Base-by-base conservation (phyloP, 2,329 filamentous ascomycete genomes). In the Didymella glomerata region DNA sequence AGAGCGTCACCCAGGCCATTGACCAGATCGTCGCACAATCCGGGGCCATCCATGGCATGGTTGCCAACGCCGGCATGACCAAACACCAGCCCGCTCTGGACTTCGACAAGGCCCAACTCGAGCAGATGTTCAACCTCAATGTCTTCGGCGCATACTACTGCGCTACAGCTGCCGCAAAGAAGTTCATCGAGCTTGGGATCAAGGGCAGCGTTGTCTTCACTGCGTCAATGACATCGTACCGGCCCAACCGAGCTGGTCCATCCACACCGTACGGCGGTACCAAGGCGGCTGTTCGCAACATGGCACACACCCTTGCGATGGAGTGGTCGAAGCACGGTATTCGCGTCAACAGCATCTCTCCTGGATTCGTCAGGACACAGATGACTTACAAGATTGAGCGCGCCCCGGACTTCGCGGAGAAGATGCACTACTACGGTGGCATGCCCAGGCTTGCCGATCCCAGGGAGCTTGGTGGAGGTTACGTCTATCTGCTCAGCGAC, bases 291-390 rank as follows among this genome's bases (percentile, higher is more conserved):
- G 76, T 80, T 11, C 69, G 77, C 44, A 79, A 80, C 54, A 80
- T 80, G 77, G 66, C 78, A 68, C 70, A 80, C 72, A 67, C 90
- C 3, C 86, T 95, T 24, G 91, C 90, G 42, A 90, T 90, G 54
- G 91, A 95, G 80, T 94, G 91, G 91, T 90, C 91, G 71, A 90
- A 91, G 79, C 85, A 92, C 78, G 84, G 85, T 68, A 92, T 94
- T 73, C 88, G 91, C 36, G 90, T 93, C 71, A 95, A 95, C 84
- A 89, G 87, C 78, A 92, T 94, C 79, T 91, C 88, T 7, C 91
- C 91, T 20, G 91, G 91, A 28, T 94, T 94, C 82, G 93, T 94
- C 88, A 90, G 93, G 81, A 95, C 91, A 48, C 77, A 64, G 70
- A 82, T 82, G 80, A 82, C 80, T 2, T 82, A 83, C 66, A 83